Evolutionary conservation across 2,329 filamentous ascomycete species (phyloP).

Genomic region (Claviceps humidiphila): DNA sequence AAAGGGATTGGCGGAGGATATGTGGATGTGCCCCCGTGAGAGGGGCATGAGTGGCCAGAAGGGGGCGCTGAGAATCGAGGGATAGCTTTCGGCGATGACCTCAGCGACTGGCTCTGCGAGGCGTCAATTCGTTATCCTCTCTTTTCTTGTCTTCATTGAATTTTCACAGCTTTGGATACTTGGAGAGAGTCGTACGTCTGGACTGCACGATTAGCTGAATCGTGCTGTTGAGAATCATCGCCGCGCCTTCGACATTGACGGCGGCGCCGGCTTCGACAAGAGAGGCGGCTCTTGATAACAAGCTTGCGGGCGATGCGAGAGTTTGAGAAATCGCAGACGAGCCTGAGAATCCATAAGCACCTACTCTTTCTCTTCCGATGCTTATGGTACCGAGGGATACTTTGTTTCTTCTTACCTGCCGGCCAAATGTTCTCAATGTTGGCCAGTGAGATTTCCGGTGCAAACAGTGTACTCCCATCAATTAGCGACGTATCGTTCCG

Average conservation of each 20-base stretch:
- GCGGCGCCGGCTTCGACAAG: constrained; percentile 12
- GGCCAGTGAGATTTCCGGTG: constrained; percentile 11
- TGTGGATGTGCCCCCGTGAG: constrained; percentile 13
- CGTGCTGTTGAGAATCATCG: constrained; percentile 10
- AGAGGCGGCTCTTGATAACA: constrained; percentile 8
- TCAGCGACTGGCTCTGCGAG: constrained; percentile 10
- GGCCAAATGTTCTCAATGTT: constrained; percentile 12
- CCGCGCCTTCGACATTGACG: constrained; percentile 10
- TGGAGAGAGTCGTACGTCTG: not conserved
- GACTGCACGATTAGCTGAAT: constrained; percentile 10
- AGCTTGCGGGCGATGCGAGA: not conserved
- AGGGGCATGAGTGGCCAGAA: constrained; percentile 14
- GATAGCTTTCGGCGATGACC: constrained; percentile 8
- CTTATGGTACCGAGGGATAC: not conserved
- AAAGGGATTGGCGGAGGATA: constrained; percentile 11
- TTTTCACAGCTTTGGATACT: not conserved
- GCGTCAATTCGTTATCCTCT: not conserved
- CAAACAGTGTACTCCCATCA: constrained; percentile 9
- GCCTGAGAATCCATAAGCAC: not conserved
- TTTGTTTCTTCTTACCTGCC: not conserved
- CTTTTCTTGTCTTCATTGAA: not conserved
- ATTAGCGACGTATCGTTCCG: constrained; percentile 12
- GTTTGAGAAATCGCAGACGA: not conserved
- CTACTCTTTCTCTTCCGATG: not conserved
- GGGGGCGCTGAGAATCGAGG: constrained; percentile 7